Percentiles rank a stretch among this genome's conserved stretches.
Conservation (phyloP, 2,329 filamentous ascomycete genomes). For the Fusarium incarnatum region DNA sequence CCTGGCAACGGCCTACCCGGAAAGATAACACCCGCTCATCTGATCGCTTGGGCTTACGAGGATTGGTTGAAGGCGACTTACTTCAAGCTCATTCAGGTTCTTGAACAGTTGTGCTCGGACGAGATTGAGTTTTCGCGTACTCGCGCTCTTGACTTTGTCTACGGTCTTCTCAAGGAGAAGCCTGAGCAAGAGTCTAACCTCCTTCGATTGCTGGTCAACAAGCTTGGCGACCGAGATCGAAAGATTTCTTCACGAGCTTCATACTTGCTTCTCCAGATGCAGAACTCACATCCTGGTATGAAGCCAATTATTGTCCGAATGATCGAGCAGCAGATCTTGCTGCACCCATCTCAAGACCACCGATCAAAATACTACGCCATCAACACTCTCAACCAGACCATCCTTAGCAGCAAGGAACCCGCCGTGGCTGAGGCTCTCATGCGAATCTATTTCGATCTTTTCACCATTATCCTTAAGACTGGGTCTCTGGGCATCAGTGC, state of each 20-base stretch:
- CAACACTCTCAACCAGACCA: slow-evolving; percentile 97
- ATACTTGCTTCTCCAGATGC: slow-evolving; percentile 90
- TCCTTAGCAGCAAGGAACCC: slow-evolving; percentile 86
- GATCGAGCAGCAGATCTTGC: slow-evolving; percentile 88
- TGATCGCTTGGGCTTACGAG: slow-evolving; percentile 92
- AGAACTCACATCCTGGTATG: slow-evolving; percentile 92
- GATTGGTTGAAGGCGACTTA: slow-evolving; percentile 95
- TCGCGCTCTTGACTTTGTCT: slow-evolving; percentile 90
- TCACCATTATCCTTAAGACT: slow-evolving; percentile 82
- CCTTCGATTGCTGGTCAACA: slow-evolving; percentile 91
- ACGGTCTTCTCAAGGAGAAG: slow-evolving; percentile 91
- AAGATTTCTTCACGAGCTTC: slow-evolving; percentile 96
- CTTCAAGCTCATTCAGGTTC: slow-evolving; percentile 90
- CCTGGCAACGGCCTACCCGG: slow-evolving; percentile 77
- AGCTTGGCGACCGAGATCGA: slow-evolving; percentile 92
- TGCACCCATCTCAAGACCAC: slow-evolving; percentile 86
- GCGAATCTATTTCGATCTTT: slow-evolving; percentile 91
- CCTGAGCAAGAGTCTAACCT: slow-evolving; percentile 97
- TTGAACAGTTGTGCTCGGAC: slow-evolving; percentile 94
- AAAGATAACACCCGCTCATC: slow-evolving; percentile 77
- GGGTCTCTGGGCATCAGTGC: slow-evolving; percentile 54
- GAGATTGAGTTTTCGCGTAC: slow-evolving; percentile 94
- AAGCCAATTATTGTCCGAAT: slow-evolving; percentile 86
- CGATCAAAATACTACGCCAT: slow-evolving; percentile 96
- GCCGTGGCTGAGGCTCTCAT: slow-evolving; percentile 83